Evolutionary conservation across 768 basidiomycete genomes (phyloP), one percentile per base, ranked within the genome.

Genomic region (Phlebiopsis flavidoalba): DNA sequence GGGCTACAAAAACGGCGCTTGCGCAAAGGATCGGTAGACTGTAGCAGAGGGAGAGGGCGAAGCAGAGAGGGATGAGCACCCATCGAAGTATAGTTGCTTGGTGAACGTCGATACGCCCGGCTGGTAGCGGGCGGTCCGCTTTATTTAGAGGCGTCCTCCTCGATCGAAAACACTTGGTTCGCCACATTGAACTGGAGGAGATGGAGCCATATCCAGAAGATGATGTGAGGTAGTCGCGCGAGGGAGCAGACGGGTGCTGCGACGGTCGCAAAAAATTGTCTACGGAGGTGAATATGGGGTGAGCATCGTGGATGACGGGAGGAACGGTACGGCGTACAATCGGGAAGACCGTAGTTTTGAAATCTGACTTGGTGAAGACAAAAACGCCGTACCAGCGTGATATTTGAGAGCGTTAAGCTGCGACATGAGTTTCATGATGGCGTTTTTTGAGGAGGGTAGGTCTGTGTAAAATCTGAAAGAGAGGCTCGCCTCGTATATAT

Each of bases 301-400:
- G 3, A 31, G 26, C 6, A 31, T 31, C 3, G 6, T 31, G 6
- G 6, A 31, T 31, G 6, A 31, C 26, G 6, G 26, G 6, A 6
- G 1, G 50, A 52, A 3, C 8, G 2, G 5, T 31, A 6, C 26
- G 14, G 66, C 79, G 61, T 60, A 81, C 81, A 59, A 80, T 75
- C 1, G 81, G 81, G 35, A 82, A 66, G 3, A 82, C 57, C 3
- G 75, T 78, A 0, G 80, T 81, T 58, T 77, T 72, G 62, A 80
- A 72, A 63, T 82, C 81, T 14, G 79, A 76, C 63, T 76, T 75
- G 22, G 74, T 77, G 69, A 81, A 80, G 35, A n/a, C n/a, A 79
- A 74, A 57, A 74, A 76, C 7, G 59, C 21, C 0, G 64, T 67
- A 40, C 22, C 33, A 11, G 46, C 40, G 26, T 60, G 59, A 40